Evolutionary conservation across 2,329 filamentous ascomycete species (phyloP).

Genomic region (Alternaria ethzedia): DNA sequence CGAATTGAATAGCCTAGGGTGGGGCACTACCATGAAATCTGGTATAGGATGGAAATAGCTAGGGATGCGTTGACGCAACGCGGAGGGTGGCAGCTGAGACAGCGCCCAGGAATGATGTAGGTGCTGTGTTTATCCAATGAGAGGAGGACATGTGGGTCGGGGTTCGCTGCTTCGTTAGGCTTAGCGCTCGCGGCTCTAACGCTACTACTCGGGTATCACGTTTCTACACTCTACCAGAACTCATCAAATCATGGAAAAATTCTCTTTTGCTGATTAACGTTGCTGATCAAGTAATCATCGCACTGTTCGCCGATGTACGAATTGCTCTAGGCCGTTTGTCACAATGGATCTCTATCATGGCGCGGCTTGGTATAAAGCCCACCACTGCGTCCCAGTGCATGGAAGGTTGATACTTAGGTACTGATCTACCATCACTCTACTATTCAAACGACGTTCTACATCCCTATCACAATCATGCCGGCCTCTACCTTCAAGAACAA

Average conservation of each 20-base stretch:
- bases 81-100: neutral
- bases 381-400: neutral
- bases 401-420: neutral
- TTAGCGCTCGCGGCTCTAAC: neutral
- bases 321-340: too few species aligned
- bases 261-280: neutral
- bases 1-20: neutral
- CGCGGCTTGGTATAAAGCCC: neutral
- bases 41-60: neutral
- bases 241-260: neutral
- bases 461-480: neutral
- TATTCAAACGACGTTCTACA: accelerated
- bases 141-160: neutral
- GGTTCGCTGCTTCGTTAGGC: neutral
- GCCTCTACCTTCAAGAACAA: conserved; percentile 16
- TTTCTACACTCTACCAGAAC: neutral
- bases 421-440: neutral
- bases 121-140: neutral
- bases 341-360: neutral
- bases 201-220: neutral
- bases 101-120: neutral
- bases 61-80: neutral
- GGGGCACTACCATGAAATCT: neutral
- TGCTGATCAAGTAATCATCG: neutral
- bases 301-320: neutral